A percentile compares a stretch with the other conserved stretches of the same genome.
Evolutionary conservation across 805 yeast genomes (phyloP).

Genomic region (Wickerhamomyces bisporus): DNA sequence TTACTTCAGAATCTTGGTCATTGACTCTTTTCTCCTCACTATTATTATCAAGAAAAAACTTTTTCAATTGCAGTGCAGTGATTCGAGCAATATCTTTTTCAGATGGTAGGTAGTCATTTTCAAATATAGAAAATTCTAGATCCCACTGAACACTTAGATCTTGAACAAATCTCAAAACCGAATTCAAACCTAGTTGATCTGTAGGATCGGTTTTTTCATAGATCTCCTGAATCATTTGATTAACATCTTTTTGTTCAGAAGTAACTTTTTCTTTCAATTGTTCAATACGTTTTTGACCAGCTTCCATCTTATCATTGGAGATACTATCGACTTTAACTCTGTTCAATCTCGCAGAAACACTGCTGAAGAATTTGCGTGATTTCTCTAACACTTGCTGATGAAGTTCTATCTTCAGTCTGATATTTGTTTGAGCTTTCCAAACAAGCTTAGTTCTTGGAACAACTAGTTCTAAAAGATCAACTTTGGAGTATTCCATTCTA

Average conservation of each 20-base stretch:
- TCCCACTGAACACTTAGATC: conserved; percentile 88
- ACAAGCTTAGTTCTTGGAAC: conserved; percentile 68
- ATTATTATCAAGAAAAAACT: conserved; percentile 58
- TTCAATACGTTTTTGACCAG: conserved; percentile 55
- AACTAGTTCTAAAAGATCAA: conserved; percentile 73
- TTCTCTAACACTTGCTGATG: conserved; percentile 49
- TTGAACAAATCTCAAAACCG: conserved; percentile 65
- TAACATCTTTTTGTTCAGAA: conserved; percentile 44
- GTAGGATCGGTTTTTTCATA: conserved; percentile 54
- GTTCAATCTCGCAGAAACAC: conserved; percentile 62
- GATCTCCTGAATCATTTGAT: conserved; percentile 41
- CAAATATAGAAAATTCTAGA: conserved; percentile 73
- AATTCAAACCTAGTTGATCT: conserved; percentile 66
- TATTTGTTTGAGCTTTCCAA: conserved; percentile 70
- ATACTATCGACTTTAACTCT: conserved; percentile 75
- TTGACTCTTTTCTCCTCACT: conserved; percentile 18
- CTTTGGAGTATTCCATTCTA: conserved; percentile 67
- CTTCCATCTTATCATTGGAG: conserved; percentile 63
- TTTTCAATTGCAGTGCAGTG: conserved; percentile 80
- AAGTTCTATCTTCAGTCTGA: conserved; percentile 60
- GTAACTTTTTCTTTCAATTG: conserved; percentile 50
- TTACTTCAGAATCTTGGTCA: conserved; percentile 11
- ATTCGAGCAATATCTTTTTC: conserved; percentile 90
- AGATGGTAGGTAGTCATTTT: conserved; percentile 72
- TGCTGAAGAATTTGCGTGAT: conserved; percentile 59